Evolutionary conservation across 805 yeast genomes (phyloP), one percentile per base, ranked within the genome.

Genomic region (Candida xiaguanensis): DNA sequence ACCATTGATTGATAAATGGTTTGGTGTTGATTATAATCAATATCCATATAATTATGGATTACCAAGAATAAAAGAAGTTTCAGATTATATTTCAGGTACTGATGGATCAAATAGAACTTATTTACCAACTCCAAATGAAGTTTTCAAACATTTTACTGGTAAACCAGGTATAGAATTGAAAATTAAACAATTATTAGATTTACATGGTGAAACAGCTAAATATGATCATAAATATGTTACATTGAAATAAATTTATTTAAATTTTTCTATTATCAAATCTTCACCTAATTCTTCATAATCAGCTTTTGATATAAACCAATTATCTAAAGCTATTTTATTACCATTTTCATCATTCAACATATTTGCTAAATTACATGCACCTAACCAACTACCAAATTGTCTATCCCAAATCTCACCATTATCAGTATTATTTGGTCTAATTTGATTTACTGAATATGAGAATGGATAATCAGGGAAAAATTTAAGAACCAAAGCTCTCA

Each of bases 11-110:
- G 50, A 65, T 9, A 53, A 55, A 34, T 71, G 56, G 47, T 61
- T 66, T 40, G 65, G 65, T 31, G 56, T 72, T 24, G 63, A 65
- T 52, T 68, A 55, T 56, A 56, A 55, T 29, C 46, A 57, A 15
- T 77, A 77, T 48, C 88, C 89, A 26, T 77, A 69, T 65, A 65
- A 76, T 52, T 83, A 78, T 73, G 96, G 95, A 22, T 71, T 93
- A 48, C 98, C 98, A 37, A 68, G 77, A 9, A 87, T 85, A 60
- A 46, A 57, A 26, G 84, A 79, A 43, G 71, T 91, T 41, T 75
- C 74, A 51, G 66, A 68, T 36, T 86, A 75, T 59, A 77, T 90
- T 40, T 77, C 78, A 22, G 95, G 95, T 14, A 72, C 73, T 41
- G 86, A 79, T 56, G 79, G 78, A 17, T 63, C 78, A n/a, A 71